Base-by-base conservation (phyloP, 2,329 filamentous ascomycete species). In the Aotearoamyces nothofagi region DNA sequence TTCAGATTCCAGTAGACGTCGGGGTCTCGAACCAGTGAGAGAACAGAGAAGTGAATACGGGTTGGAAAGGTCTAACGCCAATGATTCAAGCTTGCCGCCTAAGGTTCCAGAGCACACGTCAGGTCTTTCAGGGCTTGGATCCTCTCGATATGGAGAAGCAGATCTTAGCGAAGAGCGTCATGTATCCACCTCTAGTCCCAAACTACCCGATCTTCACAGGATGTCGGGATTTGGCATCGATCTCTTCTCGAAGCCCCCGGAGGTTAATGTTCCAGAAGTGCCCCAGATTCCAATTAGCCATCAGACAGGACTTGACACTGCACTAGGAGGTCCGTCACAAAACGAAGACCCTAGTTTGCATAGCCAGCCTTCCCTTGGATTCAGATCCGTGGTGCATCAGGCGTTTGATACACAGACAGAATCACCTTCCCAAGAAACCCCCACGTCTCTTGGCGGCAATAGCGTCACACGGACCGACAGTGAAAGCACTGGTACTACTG, bases 361-460 rank as follows among this genome's bases (percentile, higher is more conserved):
- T 5, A 63, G 64, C 36, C 60, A 66, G 35, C 55, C 60, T 3
- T 69, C 66, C 2, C 37, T 60, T 11, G 66, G 67, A n/a, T 70
- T 69, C 42, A 54, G 53, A 19, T 66, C 69, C 2, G 65, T 69
- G 9, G 73, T 78, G 4, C 58, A 76, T 39, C 66, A 74, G 44
- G 73, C 73, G 10, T 78, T 78, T 42, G 70, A 76, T 42, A 57
- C 61, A 25, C 56, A 52, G 15, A 61, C 70, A 35, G 66, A 68
- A 20, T 57, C 58, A 5, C 46, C 46, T 5, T 54, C 61, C 23
- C 66, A 67, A 3, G 55, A 60, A 7, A 63, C 64, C 3, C 63
- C 64, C 7, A 49, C 60, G 23, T 63, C 63, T 12, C 54, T 52
- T 19, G 51, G 53, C 31, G 52, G 49, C n/a, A 57, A 55, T 30